phyloP scores from a whole-genome alignment of 768 basidiomycete genomes.

The Lentinula boryana region DNA sequence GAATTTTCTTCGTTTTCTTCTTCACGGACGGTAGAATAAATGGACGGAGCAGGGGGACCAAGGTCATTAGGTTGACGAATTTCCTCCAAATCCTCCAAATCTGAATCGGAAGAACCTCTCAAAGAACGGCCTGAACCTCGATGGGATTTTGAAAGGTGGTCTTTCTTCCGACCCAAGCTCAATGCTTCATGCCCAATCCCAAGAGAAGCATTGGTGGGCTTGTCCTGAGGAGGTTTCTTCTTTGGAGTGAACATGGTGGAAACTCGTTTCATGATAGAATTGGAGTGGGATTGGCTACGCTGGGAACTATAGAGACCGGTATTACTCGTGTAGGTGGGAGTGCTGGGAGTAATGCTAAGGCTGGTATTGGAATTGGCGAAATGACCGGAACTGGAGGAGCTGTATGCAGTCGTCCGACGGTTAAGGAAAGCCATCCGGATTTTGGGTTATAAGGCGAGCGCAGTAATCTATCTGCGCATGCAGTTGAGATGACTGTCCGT shows the following conservation, averaged over 20 bases:
- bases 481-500: not conserved
- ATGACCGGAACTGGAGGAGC: not conserved
- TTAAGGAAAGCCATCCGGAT: not conserved
- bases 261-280: conserved; percentile 2
- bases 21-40: not conserved
- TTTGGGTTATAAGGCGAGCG: not conserved
- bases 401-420: not conserved
- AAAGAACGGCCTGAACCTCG: not conserved
- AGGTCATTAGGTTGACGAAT: not conserved
- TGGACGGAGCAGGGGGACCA: conserved; percentile 1
- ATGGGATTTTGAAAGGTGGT: not conserved
- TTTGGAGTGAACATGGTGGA: conserved; percentile 2
- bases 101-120: not conserved
- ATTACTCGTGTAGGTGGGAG: not conserved
- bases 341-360: not conserved
- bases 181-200: not conserved
- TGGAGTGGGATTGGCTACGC: not conserved
- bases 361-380: not conserved
- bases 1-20: not conserved
- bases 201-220: not conserved
- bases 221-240: not conserved
- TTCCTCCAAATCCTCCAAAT: conserved; percentile 2
- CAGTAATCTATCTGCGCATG: not conserved
- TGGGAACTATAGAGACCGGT: not conserved
- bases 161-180: not conserved